Percentiles rank a stretch among this genome's conserved stretches.
Evolutionary conservation across 2,329 filamentous ascomycete genomes (phyloP).

Genomic region (Fusarium sp.): DNA sequence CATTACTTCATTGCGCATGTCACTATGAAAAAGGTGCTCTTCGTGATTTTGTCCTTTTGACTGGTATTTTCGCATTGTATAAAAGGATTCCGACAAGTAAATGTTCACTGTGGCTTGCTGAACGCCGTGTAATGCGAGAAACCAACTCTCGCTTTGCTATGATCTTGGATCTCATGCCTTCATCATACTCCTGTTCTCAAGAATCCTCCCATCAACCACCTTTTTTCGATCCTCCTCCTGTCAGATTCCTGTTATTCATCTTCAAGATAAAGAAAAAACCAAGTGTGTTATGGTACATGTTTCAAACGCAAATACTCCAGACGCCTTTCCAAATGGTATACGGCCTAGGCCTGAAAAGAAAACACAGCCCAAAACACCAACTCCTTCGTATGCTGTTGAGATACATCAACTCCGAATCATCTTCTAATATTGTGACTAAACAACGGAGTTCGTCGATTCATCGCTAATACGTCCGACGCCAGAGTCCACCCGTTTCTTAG

Average conservation of each 20-base stretch:
- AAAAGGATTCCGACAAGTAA: conserved; percentile 24
- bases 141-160: conserved; percentile 29
- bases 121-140: conserved; percentile 34
- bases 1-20: conserved; percentile 1
- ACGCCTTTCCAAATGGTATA: conserved; percentile 43
- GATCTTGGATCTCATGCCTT: conserved; percentile 14
- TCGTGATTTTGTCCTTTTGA: neutral
- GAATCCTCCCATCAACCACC: conserved; percentile 13
- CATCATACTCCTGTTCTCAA: conserved; percentile 12
- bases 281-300: conserved; percentile 41
- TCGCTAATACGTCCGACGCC: conserved; percentile 49
- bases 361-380: conserved; percentile 32
- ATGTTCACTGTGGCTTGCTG: conserved; percentile 35
- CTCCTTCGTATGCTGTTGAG: conserved; percentile 39
- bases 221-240: conserved; percentile 1
- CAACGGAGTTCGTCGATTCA: conserved; percentile 41
- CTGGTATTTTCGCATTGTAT: neutral
- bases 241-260: conserved; percentile 24
- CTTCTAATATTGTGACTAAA: conserved; percentile 11
- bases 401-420: conserved; percentile 9
- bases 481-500: conserved; percentile 50
- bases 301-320: conserved; percentile 17
- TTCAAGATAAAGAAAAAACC: conserved; percentile 23
- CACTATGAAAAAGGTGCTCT: neutral
- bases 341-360: conserved; percentile 3